Evolutionary conservation across 2,329 filamentous ascomycete species (phyloP), one percentile per base, ranked within the genome.

Genomic region (Chalaropsis ovoidea): DNA sequence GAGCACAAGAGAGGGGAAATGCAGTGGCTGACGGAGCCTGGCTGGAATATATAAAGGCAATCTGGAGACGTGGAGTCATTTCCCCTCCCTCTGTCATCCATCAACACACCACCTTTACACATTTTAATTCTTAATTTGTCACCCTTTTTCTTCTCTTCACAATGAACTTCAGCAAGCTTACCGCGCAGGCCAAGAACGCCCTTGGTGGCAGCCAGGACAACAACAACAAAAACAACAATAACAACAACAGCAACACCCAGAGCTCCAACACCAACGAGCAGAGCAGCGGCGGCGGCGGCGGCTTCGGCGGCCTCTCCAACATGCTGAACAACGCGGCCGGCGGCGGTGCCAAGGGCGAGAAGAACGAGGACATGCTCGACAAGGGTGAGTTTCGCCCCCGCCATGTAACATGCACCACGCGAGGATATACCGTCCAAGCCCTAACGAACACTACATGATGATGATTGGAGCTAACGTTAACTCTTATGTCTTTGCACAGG

Each of bases 311-410:
- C 68, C 74, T 91, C 69, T 81, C 84, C 73, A 81, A 86, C 76
- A 90, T 89, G 78, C 63, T 92, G 67, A 89, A 93, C 78, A 73
- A 76, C 67, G 79, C 85, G 69, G 87, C 86, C 22, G 89, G 89
- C 43, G 89, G 89, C 64, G 89, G 89, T 45, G 76, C 76, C 42
- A 78, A 88, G 75, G 85, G 86, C 73, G 89, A 93, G 81, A 86
- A 90, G 82, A 88, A 91, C 70, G 89, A 94, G 75, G 88, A 93
- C 72, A 77, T 75, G n/a, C 82, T 94, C 63, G 89, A 94, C 77
- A 94, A 94, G 78, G 86, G 88, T 90, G 68, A 27, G 68, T 68
- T 11, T 8, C 2, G 54, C 39, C 19, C 13, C 24, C 13, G 35
- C 35, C 24, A 13, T 31, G 24, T 35, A 35, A 31, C 19, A 64